Conservation (phyloP, 2,329 filamentous ascomycete genomes). For the Zasmidium angulare region DNA sequence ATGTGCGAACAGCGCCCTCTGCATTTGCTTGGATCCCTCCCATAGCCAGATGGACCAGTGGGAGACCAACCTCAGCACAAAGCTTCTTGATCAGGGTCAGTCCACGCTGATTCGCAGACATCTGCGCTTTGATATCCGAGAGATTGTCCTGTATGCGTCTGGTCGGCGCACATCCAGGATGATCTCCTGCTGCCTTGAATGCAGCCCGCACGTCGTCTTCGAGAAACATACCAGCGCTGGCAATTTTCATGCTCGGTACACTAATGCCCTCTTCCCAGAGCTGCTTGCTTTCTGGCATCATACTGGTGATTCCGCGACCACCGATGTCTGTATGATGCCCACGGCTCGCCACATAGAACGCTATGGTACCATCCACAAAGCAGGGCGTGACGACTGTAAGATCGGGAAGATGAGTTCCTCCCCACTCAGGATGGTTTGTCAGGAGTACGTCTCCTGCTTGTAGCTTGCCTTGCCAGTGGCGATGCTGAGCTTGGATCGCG, state of each 20-base stretch:
- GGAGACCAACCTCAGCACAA: conserved; percentile 36
- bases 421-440: conserved; percentile 43
- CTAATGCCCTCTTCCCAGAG: conserved; percentile 49
- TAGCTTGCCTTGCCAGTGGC: conserved; percentile 36
- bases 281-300: conserved; percentile 44
- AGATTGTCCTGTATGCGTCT: conserved; percentile 37
- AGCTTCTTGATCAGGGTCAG: conserved; percentile 37
- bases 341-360: conserved; percentile 42
- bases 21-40: conserved; percentile 40
- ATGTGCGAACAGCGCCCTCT: conserved; percentile 35
- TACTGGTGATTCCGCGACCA: conserved; percentile 42
- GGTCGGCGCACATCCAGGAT: conserved; percentile 34
- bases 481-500: conserved; percentile 42
- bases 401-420: conserved; percentile 45
- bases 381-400: conserved; percentile 46
- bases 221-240: conserved; percentile 35
- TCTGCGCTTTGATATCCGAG: conserved; percentile 38
- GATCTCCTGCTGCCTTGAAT: conserved; percentile 62
- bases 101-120: conserved; percentile 37
- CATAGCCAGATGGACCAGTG: conserved; percentile 44
- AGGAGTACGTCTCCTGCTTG: conserved; percentile 42
- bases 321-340: conserved; percentile 45
- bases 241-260: conserved; percentile 31
- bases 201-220: conserved; percentile 34
- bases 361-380: conserved; percentile 27